These are phyloP conservation scores for Xylaria castorea DNA, from an alignment of 495 filamentous ascomycete species.

Conservation along the genomic window DNA sequence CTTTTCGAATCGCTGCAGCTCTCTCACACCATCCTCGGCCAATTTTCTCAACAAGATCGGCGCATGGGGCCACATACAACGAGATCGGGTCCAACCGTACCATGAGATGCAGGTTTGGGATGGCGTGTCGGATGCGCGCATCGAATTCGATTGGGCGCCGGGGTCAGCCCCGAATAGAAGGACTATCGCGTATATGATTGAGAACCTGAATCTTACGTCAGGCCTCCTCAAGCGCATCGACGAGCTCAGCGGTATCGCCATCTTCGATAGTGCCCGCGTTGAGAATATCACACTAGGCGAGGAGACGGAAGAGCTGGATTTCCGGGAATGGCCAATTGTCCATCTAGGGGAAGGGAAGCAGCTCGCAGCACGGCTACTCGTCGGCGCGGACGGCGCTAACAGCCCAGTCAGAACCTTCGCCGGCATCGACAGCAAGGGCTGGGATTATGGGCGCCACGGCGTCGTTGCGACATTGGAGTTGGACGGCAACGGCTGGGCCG, in stretches of 20 bases:
- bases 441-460: constrained; percentile 92
- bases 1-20: constrained; percentile 94
- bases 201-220: constrained; percentile 87
- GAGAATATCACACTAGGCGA: constrained; percentile 77
- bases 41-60: constrained; percentile 76
- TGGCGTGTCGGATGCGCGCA: constrained; percentile 82
- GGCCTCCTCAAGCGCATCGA: constrained; percentile 74
- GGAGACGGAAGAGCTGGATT: constrained; percentile 71
- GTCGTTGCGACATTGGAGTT: constrained; percentile 88
- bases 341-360: constrained; percentile 65
- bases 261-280: constrained; percentile 78
- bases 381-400: constrained; percentile 94
- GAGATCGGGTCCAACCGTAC: constrained; percentile 79
- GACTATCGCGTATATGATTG: constrained; percentile 93
- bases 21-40: constrained; percentile 84
- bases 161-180: constrained; percentile 48
- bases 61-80: constrained; percentile 80
- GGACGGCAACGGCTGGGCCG: constrained; percentile 59
- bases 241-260: constrained; percentile 68
- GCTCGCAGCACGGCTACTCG: constrained; percentile 80
- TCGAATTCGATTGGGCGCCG: constrained; percentile 81
- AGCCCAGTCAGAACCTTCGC: constrained; percentile 92
- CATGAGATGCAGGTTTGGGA: constrained; percentile 98
- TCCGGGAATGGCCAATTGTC: constrained; percentile 86
- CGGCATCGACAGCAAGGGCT: constrained; percentile 81